A percentile compares a stretch with the other conserved stretches of the same genome.
phyloP scores from a whole-genome alignment of 1,139 yeast species.

The Saccharomycopsis crataegensis region DNA sequence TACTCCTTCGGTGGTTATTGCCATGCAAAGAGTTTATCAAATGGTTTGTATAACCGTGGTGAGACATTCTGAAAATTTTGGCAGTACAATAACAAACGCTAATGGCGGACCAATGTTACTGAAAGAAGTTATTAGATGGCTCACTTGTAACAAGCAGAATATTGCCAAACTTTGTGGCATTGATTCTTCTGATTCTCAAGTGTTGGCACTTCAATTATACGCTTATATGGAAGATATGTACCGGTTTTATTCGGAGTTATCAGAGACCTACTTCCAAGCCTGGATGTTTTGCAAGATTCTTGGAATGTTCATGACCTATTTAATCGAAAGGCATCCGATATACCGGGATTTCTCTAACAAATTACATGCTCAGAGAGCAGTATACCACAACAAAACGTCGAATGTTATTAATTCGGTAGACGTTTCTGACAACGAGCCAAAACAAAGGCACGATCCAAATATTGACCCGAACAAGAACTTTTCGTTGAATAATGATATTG shows the following conservation, averaged over 20 bases:
- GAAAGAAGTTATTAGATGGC: slow-evolving; percentile 9
- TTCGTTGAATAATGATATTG: neutral
- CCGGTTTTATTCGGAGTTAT: neutral
- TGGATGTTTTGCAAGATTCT: slow-evolving; percentile 18
- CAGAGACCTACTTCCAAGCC: slow-evolving; percentile 6
- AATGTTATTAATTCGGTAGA: neutral
- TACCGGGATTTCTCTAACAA: slow-evolving; percentile 16
- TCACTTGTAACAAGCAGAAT: slow-evolving; percentile 12
- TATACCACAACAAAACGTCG: neutral
- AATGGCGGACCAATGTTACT: neutral
- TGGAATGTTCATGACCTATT: slow-evolving; percentile 14
- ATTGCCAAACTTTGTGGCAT: slow-evolving; percentile 11
- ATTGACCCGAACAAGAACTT: neutral
- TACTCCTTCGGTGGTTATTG: slow-evolving; percentile 7
- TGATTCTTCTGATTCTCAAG: slow-evolving; percentile 1
- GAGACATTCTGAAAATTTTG: slow-evolving; percentile 7
- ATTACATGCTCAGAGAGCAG: neutral
- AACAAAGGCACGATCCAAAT: neutral
- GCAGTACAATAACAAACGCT: neutral
- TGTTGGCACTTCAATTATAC: slow-evolving; percentile 18
- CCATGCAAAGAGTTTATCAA: slow-evolving; percentile 13
- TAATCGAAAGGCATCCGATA: slow-evolving; percentile 17
- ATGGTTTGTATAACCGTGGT: slow-evolving; percentile 17
- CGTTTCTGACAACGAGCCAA: too few relatives aligned
- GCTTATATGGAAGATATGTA: slow-evolving; percentile 18